Conservation (phyloP, 2,329 filamentous ascomycete species). For the Pyricularia sp. region DNA sequence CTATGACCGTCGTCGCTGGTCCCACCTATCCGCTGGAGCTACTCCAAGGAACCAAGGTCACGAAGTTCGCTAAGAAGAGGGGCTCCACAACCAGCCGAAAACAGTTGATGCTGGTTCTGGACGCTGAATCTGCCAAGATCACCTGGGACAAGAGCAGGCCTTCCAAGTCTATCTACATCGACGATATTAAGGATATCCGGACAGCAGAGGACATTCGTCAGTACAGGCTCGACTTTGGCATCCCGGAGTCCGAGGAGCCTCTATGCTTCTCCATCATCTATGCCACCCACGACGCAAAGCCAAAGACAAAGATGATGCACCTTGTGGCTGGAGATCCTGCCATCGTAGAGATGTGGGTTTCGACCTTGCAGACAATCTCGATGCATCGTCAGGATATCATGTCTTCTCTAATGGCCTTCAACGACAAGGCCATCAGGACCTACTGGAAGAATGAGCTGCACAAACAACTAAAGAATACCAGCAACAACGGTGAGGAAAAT, state of each 20-base stretch:
- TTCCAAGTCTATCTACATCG: constrained; percentile 80
- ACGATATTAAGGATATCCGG: constrained; percentile 87
- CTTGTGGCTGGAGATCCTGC: constrained; percentile 65
- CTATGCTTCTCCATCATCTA: constrained; percentile 89
- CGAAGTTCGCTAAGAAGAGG: constrained; percentile 83
- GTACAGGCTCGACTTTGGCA: constrained; percentile 71
- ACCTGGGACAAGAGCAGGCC: constrained; percentile 72
- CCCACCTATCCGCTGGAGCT: constrained; percentile 67
- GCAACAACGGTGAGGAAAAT: constrained; percentile 48
- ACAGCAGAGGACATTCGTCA: constrained; percentile 73
- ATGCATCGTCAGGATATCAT: constrained; percentile 82
- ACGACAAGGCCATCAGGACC: constrained; percentile 64
- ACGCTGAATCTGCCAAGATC: constrained; percentile 74
- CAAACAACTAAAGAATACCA: constrained; percentile 35
- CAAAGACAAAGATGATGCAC: constrained; percentile 78
- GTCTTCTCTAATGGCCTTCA: constrained; percentile 75
- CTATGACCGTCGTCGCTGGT: constrained; percentile 29
- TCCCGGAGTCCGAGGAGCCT: constrained; percentile 52
- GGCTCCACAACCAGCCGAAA: constrained; percentile 40
- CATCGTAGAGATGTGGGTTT: constrained; percentile 67
- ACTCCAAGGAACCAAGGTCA: constrained; percentile 63
- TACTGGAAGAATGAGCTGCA: constrained; percentile 83
- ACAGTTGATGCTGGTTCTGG: constrained; percentile 57
- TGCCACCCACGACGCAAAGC: constrained; percentile 54
- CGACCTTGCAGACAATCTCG: constrained; percentile 70